Base-by-base conservation (phyloP, 2,329 filamentous ascomycete genomes). In the Xylariaceae sp. region DNA sequence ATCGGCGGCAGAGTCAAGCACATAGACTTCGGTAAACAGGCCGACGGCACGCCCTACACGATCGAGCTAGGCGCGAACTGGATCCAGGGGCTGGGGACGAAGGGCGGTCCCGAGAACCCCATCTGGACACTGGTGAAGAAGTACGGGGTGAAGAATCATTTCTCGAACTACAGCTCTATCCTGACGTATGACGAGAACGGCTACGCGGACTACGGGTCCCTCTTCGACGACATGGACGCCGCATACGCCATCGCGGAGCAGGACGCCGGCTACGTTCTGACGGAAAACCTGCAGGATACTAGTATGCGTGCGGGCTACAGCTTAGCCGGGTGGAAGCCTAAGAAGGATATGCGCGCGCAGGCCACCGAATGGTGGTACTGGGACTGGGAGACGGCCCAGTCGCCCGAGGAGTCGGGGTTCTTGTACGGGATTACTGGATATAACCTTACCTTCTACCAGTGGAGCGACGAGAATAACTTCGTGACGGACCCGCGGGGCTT, bases 61-160 rank as follows among this genome's bases (percentile, higher is more conserved):
- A 73, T 88, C 9, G 85, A 88, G 65, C 70, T 85, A 0, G 85
- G 85, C 2, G 85, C 85, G 6, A 88, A 88, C 57, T 88, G 85
- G 85, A 66, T 76, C 0, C 65, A 70, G 34, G 68, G 65, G 0
- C 54, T 66, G 0, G 65, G 65, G 4, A 59, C 61, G 18, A 62
- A 37, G 50, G 66, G 67, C 5, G 67, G 65, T 2, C 72, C 71
- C 32, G 77, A 83, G 45, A 85, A 87, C 47, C 85, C 84, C 0
- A 79, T 87, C 43, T 86, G 82, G 81, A 78, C 75, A 0, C 66
- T 85, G 64, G 78, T 79, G 0, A 77, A 85, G 67, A 84, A 86
- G 62, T 76, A 83, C 60, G 70, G 76, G 0, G 58, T 87, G 8
- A 70, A 71, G 1, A 86, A 79, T 47, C 76, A 73, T 0, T 80